phyloP scores from a whole-genome alignment of 805 yeast genomes.

The Schizosaccharomyces lindneri region DNA sequence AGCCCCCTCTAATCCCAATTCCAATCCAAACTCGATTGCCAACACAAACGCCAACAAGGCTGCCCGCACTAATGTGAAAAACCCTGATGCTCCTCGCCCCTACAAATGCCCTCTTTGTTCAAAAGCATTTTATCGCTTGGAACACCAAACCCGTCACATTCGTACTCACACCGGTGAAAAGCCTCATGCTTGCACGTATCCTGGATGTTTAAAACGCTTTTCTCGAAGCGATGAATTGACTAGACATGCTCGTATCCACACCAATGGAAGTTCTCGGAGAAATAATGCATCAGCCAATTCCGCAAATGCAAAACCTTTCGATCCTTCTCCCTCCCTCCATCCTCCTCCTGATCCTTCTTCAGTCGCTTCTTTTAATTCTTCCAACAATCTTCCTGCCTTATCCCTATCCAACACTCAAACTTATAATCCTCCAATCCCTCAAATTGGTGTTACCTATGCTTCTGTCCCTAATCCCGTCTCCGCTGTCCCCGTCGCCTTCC shows the following conservation, averaged over 20 bases:
- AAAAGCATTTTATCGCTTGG: not conserved
- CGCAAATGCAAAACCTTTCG: not conserved
- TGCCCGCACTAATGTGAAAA: not conserved
- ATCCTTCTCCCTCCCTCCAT: not conserved
- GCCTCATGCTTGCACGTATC: not conserved
- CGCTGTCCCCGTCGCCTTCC: not conserved
- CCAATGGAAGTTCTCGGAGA: not conserved
- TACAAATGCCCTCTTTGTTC: not conserved
- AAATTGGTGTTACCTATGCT: not conserved
- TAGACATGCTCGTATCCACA: not conserved
- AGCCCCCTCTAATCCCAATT: too few relatives aligned
- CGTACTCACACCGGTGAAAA: not conserved
- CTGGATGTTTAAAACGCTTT: not conserved
- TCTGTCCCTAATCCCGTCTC: not conserved
- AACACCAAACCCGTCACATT: not conserved
- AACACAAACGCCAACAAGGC: too few relatives aligned
- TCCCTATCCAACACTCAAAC: not conserved
- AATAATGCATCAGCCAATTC: not conserved
- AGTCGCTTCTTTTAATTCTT: not conserved
- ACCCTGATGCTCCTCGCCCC: conserved; percentile 21
- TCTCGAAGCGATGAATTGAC: not conserved
- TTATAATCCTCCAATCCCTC: not conserved
- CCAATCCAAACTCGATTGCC: too few relatives aligned
- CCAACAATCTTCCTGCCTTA: not conserved
- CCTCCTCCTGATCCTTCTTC: not conserved